Base-by-base conservation (phyloP, 2,329 filamentous ascomycete genomes). In the Cordyceps fumosorosea region DNA sequence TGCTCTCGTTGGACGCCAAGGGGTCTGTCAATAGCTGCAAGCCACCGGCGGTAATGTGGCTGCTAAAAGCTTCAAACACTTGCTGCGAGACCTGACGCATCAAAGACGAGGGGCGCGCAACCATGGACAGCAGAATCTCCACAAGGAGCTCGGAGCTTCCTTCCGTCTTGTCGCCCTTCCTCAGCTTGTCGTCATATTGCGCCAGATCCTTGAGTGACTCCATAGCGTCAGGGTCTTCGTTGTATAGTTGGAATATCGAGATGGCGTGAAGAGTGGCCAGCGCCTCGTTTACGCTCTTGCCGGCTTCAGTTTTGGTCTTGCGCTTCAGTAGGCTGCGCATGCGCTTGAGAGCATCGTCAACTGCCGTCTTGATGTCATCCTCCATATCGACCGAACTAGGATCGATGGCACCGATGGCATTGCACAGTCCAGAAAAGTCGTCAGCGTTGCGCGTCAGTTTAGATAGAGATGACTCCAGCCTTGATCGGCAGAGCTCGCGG, bases 81-180 rank as follows among this genome's bases (percentile, higher is more conserved):
- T 95, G 89, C 71, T 93, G 88, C 6, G 91, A 91, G 59, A 96
- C 88, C 68, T 93, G 91, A 34, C 91, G 86, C 78, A 96, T 90
- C 57, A 98, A 79, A 11, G 88, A 85, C 1, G 93, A 96, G 3
- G 89, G 90, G 65, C 91, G 91, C 0, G 92, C 90, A 2, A 96
- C 84, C 76, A 98, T 91, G 58, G 91, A 90, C n/a, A 98, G 80
- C 8, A 99, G 76, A 57, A 98, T 89, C 70, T 98, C 95, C 2
- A 97, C 86, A 10, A 97, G 76, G 29, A 91, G 82, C 69, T 90
- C 87, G 0, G 91, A 89, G 12, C 80, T 80, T 7, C 82, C 84
- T 1, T 78, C 74, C 68, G 84, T 79, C 45, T 84, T 75, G 65
- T 84, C 80, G 24, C 69, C 71, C 56, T 81, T 78, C 66, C 86